A percentile compares a stretch with the other conserved stretches of the same genome.
Conservation (phyloP, 129 eudicot species). For the Lonicera japonica region DNA sequence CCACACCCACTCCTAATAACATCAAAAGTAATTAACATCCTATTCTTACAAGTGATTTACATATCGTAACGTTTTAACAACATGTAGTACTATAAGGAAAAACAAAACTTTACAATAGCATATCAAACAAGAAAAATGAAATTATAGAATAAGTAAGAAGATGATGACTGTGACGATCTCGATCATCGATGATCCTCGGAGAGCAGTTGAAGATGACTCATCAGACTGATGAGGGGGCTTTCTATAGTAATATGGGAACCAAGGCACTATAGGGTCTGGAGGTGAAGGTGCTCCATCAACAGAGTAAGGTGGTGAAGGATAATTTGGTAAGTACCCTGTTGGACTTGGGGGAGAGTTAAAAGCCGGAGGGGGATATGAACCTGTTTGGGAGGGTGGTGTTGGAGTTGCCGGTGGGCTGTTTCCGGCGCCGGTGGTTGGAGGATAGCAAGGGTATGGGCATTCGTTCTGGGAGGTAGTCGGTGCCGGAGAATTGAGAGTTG, state of each 20-base stretch:
- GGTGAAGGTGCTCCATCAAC: conserved; percentile 40
- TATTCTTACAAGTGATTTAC: not conserved
- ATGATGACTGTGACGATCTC: conserved; percentile 9
- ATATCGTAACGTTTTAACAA: not conserved
- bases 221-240: conserved; percentile 46
- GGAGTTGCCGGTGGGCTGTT: conserved; percentile 35
- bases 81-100: not conserved
- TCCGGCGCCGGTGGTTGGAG: conserved; percentile 47
- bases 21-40: not conserved
- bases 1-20: not conserved
- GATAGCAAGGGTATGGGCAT: conserved; percentile 67
- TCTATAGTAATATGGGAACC: conserved; percentile 70
- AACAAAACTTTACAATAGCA: not conserved
- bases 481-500: conserved; percentile 20
- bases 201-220: conserved; percentile 33
- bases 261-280: conserved; percentile 60
- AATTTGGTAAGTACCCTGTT: conserved; percentile 22
- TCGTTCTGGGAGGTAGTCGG: conserved; percentile 33
- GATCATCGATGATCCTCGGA: conserved; percentile 26
- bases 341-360: conserved; percentile 31
- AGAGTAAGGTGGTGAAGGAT: conserved; percentile 39
- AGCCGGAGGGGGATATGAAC: conserved; percentile 21
- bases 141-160: conserved; percentile 22
- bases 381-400: conserved; percentile 42
- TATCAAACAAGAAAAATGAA: conserved; percentile 13